phyloP scores from a whole-genome alignment of 148 eudicot genomes.

The Suaeda aralocaspica region DNA sequence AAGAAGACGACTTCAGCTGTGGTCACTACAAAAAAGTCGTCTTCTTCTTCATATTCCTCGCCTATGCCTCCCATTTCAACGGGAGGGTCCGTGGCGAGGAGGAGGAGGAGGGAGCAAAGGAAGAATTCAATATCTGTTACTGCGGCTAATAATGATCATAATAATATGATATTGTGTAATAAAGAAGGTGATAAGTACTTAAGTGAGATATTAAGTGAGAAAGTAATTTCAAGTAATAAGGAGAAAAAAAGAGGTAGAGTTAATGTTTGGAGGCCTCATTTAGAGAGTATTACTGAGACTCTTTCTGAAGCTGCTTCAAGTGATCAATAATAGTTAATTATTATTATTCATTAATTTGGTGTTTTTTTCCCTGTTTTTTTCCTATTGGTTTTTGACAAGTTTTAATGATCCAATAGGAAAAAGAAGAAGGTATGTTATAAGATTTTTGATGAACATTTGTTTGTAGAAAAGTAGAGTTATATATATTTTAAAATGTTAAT shows the following conservation, averaged over 20 bases:
- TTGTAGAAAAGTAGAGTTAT: conserved; percentile 11
- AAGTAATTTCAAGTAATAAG: conserved; percentile 12
- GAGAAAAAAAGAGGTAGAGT: conserved; percentile 66
- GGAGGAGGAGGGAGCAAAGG: conserved; percentile 19
- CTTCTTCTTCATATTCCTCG: too few relatives aligned
- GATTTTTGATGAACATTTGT: conserved; percentile 18
- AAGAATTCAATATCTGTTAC: not conserved
- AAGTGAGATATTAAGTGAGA: conserved; percentile 74
- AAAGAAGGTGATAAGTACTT: conserved; percentile 58
- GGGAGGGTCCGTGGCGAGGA: conserved; percentile 18
- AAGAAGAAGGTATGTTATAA: not conserved
- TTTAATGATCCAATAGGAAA: too few relatives aligned
- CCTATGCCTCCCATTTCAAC: not conserved
- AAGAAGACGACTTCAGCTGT: not conserved
- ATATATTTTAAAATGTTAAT: not conserved
- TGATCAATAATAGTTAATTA: not conserved
- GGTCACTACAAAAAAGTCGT: not conserved
- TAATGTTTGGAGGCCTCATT: conserved; percentile 75
- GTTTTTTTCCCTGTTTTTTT: not conserved
- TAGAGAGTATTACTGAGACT: conserved; percentile 63
- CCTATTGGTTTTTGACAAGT: conserved; percentile 4
- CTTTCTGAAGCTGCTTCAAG: conserved; percentile 26
- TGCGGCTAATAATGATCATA: conserved; percentile 9
- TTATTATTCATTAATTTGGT: not conserved
- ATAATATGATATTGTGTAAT: not conserved